Base-by-base conservation (phyloP, 768 basidiomycete genomes). In the Leccinum longicurvipes region DNA sequence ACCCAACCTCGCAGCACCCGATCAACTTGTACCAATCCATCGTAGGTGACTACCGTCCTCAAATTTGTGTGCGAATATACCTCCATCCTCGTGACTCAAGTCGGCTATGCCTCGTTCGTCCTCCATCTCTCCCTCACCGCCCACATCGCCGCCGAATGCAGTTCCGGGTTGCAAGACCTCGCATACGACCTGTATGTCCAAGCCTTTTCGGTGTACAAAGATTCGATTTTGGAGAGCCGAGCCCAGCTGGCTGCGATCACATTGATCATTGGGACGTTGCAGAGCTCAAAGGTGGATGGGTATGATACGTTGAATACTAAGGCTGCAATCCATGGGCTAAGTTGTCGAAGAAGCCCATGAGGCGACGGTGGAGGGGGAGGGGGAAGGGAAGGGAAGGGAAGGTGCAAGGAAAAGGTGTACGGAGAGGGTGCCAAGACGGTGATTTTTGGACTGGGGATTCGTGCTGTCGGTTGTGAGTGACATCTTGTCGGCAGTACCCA, bases 231-330 rank as follows among this genome's bases (percentile, higher is more conserved):
- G 42, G 97, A 99, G 68, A 93, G 90, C 29, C 84, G 96, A 3
- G 93, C 93, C 6, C 97, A 99, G 71, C 76, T 99, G 12, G 93
- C 95, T 66, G 94, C 95, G 21, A 98, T 99, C 68, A 92, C 93
- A 6, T 82, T 96, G 19, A 89, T 99, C 63, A 97, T 98, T 55
- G 88, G 95, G n/a, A n/a, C n/a, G n/a, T n/a, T n/a, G n/a, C n/a
- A n/a, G n/a, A n/a, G n/a, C n/a, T 98, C 98, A 67, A 87, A 87
- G 34, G 82, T 81, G 49, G 97, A 99, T 65, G 96, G 96, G 71
- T 98, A 97, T 67, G 97, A 98, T 66, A 98, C 97, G 4, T 74
- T 99, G 59, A 93, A 98, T 65, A 98, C 97, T 23, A 98, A 99
- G 74, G 97, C 95, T 17, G 96, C 96, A 6, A 74, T 98, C 61